Percentiles rank a stretch among this genome's conserved stretches.
Conservation (phyloP, 2,329 filamentous ascomycete genomes). For the Gaeumannomyces tritici region DNA sequence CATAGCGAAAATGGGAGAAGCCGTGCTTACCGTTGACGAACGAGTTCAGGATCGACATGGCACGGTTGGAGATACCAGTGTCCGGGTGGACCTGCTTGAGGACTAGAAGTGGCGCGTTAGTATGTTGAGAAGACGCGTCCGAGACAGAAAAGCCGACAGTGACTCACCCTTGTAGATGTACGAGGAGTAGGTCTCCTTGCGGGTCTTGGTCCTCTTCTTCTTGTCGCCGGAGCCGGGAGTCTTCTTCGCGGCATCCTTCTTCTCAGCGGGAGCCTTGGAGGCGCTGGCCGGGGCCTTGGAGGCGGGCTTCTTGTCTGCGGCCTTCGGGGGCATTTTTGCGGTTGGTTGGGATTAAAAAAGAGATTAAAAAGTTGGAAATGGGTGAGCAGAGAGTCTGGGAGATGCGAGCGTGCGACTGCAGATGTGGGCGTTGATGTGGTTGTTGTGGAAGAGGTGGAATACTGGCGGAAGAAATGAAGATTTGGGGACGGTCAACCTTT, state of each 20-base stretch:
- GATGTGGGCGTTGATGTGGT: constrained; percentile 7
- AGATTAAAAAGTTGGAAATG: constrained; percentile 12
- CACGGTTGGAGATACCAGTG: constrained; percentile 99
- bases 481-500: constrained; percentile 45
- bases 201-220: constrained; percentile 99
- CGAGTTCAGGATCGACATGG: constrained; percentile 99
- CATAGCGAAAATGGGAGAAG: neutral
- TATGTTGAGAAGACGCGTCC: neutral
- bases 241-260: constrained; percentile 99
- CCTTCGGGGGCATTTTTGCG: constrained; percentile 89
- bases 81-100: constrained; percentile 99
- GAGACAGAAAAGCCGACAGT: neutral
- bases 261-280: constrained; percentile 63
- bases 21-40: constrained; percentile 86
- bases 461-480: constrained; percentile 29
- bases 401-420: constrained; percentile 13
- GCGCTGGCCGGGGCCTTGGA: constrained; percentile 83
- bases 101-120: constrained; percentile 43
- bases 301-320: constrained; percentile 93
- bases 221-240: constrained; percentile 92
- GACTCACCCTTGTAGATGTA: constrained; percentile 99
- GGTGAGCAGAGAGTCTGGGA: constrained; percentile 9
- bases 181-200: constrained; percentile 99
- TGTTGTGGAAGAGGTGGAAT: constrained; percentile 16
- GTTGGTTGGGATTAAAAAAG: constrained; percentile 9